These are phyloP conservation scores for Flaveria brownii DNA, from an alignment of 129 eudicot species.

Conservation along the genomic window DNA sequence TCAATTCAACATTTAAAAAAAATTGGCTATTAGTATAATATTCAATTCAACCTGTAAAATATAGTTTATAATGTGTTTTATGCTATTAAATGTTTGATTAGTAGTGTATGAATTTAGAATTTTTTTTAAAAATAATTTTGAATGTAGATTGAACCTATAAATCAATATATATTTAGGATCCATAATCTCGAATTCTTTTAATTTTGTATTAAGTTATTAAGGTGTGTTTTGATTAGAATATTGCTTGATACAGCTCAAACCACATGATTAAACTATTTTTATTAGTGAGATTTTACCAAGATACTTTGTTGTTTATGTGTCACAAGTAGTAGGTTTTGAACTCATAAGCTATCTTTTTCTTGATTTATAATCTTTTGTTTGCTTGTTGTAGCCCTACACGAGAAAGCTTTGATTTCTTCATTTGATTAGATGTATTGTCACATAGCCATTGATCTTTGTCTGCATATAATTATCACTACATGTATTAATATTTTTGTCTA, in stretches of 20 bases:
- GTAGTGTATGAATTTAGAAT: background rate
- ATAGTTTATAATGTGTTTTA: too few relatives aligned
- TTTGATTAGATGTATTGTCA: constrained; percentile 37
- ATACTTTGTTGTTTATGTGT: too few relatives aligned
- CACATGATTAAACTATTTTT: constrained; percentile 4
- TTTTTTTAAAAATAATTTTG: too few relatives aligned
- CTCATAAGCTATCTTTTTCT: background rate
- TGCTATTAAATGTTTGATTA: background rate
- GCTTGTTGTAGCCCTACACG: constrained; percentile 42
- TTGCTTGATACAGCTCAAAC: constrained; percentile 13
- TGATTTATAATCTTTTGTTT: constrained; percentile 26
- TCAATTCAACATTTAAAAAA: background rate
- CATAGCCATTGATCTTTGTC: constrained; percentile 32
- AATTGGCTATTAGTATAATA: background rate
- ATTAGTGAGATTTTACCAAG: too few relatives aligned
- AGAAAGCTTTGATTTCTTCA: constrained; percentile 35
- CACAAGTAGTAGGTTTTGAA: background rate
- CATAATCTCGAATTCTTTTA: background rate
- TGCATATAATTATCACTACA: constrained; percentile 24
- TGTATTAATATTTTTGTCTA: constrained; percentile 18
- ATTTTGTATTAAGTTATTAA: background rate
- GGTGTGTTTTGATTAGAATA: constrained; percentile 13
- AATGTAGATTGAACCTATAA: too few relatives aligned
- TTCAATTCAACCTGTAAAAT: too few relatives aligned
- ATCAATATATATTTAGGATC: background rate